Conservation (phyloP, 2,329 filamentous ascomycete genomes). For the Helotiales sp. region DNA sequence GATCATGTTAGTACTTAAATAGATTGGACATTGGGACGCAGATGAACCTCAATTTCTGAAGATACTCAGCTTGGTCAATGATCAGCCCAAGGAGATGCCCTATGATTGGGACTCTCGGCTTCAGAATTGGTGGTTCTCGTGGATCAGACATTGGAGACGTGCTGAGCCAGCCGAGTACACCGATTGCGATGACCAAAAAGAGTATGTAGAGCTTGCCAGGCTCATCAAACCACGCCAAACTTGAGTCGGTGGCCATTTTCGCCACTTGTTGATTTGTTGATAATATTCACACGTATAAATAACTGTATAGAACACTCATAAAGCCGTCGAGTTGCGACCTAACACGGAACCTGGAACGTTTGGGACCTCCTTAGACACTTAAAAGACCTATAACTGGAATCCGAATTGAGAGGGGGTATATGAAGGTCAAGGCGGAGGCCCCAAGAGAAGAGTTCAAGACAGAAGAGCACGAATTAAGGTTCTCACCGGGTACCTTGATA, state of each 20-base stretch:
- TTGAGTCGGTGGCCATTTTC: not conserved
- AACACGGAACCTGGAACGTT: too few species aligned
- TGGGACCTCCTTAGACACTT: too few species aligned
- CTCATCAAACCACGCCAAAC: not conserved
- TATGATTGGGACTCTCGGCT: constrained; percentile 42
- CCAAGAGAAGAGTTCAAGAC: too few species aligned
- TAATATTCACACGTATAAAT: too few species aligned
- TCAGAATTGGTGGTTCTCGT: constrained; percentile 44
- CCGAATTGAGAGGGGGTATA: too few species aligned
- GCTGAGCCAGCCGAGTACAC: not conserved
- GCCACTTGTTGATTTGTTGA: too few species aligned
- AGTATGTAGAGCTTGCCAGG: not conserved
- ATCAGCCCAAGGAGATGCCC: constrained; percentile 47
- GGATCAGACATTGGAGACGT: constrained; percentile 23
- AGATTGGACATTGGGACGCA: not conserved
- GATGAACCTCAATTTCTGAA: constrained; percentile 38
- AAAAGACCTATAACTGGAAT: too few species aligned
- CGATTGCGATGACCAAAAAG: not conserved
- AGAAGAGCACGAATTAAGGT: too few species aligned
- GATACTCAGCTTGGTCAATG: constrained; percentile 37
- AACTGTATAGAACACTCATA: too few species aligned
- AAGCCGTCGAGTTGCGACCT: too few species aligned
- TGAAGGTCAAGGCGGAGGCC: too few species aligned
- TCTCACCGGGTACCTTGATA: too few species aligned
- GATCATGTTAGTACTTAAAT: not conserved